These are phyloP conservation scores for Phytophthora europaea DNA, from an alignment of 352 stramenopile species.

Conservation along the genomic window DNA sequence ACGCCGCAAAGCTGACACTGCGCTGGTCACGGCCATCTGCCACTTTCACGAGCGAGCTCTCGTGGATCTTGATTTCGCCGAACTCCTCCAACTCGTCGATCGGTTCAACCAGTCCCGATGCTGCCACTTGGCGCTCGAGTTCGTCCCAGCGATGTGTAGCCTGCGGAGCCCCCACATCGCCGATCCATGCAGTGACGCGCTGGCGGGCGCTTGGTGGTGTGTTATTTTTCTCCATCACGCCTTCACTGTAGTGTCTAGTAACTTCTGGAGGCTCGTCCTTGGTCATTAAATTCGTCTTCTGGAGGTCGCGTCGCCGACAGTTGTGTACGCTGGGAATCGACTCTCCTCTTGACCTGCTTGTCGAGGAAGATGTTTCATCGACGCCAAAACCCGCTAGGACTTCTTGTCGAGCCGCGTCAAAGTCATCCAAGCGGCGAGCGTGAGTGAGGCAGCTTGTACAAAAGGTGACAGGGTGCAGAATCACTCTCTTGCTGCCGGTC, in stretches of 20 bases:
- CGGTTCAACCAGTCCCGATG: conserved; percentile 9
- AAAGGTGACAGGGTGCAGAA: conserved; percentile 34
- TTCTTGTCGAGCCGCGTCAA: conserved; percentile 41
- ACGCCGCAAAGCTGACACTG: conserved; percentile 17
- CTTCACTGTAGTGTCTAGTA: conserved; percentile 17
- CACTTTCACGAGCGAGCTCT: conserved; percentile 23
- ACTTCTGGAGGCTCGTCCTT: conserved; percentile 9
- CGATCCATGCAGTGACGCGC: conserved; percentile 29
- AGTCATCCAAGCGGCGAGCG: conserved; percentile 28
- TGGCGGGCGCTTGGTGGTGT: conserved; percentile 3
- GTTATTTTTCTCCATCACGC: conserved; percentile 4
- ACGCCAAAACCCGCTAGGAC: conserved; percentile 23
- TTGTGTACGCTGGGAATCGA: conserved; percentile 21
- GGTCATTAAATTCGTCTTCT: conserved; percentile 14
- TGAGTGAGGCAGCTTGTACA: conserved; percentile 43
- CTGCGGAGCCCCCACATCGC: conserved; percentile 15
- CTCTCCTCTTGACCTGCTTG: conserved; percentile 6
- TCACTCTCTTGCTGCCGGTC: conserved; percentile 30
- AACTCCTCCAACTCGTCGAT: conserved; percentile 24
- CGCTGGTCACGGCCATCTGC: conserved; percentile 14
- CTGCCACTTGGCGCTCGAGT: conserved; percentile 22
- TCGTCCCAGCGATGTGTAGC: conserved; percentile 25
- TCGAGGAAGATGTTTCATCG: not conserved
- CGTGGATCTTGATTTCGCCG: conserved; percentile 24
- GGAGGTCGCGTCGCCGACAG: conserved; percentile 30